These are phyloP conservation scores for Blastomyces gilchristii DNA, from an alignment of 2,329 filamentous ascomycete species.

Conservation along the genomic window DNA sequence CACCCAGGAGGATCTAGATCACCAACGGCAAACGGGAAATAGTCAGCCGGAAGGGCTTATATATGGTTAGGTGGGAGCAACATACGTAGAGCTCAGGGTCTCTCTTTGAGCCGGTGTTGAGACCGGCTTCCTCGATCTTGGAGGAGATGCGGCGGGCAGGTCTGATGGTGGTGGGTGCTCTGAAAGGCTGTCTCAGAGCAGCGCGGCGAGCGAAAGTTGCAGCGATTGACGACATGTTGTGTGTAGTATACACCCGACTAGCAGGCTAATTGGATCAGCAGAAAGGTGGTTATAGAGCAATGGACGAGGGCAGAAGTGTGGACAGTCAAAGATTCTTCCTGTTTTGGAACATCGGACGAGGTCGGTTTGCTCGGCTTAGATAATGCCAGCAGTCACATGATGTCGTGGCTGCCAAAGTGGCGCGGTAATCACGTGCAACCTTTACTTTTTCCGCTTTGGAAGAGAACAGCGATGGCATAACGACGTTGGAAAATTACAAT, in stretches of 20 bases:
- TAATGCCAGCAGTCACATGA: slow-evolving; percentile 8
- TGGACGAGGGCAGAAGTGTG: neutral
- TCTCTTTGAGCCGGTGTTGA: slow-evolving; percentile 55
- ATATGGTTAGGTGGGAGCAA: neutral
- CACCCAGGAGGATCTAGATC: slow-evolving; percentile 68
- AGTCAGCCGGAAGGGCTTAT: neutral
- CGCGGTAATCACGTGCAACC: neutral
- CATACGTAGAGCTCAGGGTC: slow-evolving; percentile 68
- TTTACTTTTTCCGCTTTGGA: neutral
- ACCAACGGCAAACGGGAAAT: neutral
- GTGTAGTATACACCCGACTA: slow-evolving; percentile 13
- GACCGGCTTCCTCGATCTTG: slow-evolving; percentile 39
- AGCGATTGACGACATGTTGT: slow-evolving; percentile 34
- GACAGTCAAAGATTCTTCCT: neutral
- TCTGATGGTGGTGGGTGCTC: slow-evolving; percentile 31
- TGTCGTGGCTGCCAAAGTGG: neutral
- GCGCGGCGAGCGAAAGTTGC: slow-evolving; percentile 34
- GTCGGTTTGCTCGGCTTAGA: slow-evolving; percentile 14
- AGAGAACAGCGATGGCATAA: no score
- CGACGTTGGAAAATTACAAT: neutral
- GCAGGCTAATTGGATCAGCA: neutral
- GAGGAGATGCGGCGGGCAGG: slow-evolving; percentile 26
- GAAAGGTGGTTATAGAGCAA: neutral
- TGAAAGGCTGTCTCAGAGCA: slow-evolving; percentile 31
- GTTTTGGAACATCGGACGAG: slow-evolving; percentile 1